A percentile compares a stretch with the other conserved stretches of the same genome.
Evolutionary conservation across 108 stramenopile genomes (phyloP).

Genomic region (Cyclotella sp.): DNA sequence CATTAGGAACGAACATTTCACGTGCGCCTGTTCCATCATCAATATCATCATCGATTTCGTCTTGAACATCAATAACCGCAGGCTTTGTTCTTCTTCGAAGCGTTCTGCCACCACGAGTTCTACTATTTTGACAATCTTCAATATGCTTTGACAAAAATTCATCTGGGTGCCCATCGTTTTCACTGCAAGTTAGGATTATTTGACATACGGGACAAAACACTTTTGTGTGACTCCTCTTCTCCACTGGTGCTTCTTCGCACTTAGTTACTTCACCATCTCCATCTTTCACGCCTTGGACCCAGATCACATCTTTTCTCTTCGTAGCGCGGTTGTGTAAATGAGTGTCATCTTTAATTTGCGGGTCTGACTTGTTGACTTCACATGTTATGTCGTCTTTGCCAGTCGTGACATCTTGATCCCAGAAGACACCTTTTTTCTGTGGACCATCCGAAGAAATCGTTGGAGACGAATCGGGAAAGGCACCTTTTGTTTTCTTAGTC

Average conservation of each 20-base stretch:
- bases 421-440: conserved; percentile 28
- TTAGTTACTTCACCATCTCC: background rate
- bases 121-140: conserved; percentile 44
- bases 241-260: background rate
- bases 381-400: background rate
- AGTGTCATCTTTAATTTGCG: background rate
- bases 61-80: conserved; percentile 18
- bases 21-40: conserved; percentile 1
- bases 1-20: background rate
- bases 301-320: background rate
- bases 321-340: too few species aligned
- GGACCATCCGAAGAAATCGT: background rate
- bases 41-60: conserved; percentile 30
- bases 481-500: conserved; percentile 10
- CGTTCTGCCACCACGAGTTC: conserved; percentile 25
- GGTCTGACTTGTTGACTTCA: background rate
- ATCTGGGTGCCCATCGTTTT: conserved; percentile 33
- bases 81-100: conserved; percentile 37
- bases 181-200: conserved; percentile 27
- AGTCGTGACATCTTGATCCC: conserved; percentile 20
- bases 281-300: background rate
- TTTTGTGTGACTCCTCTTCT: conserved; percentile 31
- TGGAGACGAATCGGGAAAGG: background rate
- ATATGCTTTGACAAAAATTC: conserved; percentile 52
- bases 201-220: conserved; percentile 56